These are phyloP conservation scores for Collybia sordida DNA, from an alignment of 768 basidiomycete genomes.

Conservation along the genomic window DNA sequence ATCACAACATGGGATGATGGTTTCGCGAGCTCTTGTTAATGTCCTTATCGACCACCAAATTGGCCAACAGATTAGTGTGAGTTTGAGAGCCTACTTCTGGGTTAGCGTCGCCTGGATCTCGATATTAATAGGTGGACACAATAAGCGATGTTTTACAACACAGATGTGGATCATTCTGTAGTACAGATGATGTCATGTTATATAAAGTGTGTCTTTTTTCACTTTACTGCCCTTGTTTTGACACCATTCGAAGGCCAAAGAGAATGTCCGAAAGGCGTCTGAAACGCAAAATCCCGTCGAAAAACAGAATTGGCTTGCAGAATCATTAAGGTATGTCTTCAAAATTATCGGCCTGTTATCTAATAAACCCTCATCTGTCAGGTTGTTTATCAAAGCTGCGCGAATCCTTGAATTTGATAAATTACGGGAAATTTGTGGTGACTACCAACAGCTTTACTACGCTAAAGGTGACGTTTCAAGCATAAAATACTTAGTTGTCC, in stretches of 20 bases:
- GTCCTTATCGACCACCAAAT: conserved; percentile 98
- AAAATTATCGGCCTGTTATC: not conserved
- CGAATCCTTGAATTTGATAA: conserved; percentile 82
- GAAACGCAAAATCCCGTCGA: conserved; percentile 76
- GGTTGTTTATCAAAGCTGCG: conserved; percentile 87
- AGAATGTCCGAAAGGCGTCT: conserved; percentile 88
- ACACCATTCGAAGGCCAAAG: conserved; percentile 68
- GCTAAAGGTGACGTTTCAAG: conserved; percentile 61
- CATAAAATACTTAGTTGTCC: not conserved
- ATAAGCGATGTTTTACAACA: conserved; percentile 94
- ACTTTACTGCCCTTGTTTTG: not conserved
- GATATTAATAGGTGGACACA: conserved; percentile 77
- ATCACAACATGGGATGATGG: conserved; percentile 79
- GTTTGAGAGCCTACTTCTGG: conserved; percentile 23
- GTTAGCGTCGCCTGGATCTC: conserved; percentile 6
- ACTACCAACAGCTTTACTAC: conserved; percentile 84
- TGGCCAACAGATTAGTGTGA: conserved; percentile 90
- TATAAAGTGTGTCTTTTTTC: conserved; percentile 71
- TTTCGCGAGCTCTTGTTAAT: conserved; percentile 88
- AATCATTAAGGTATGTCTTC: conserved; percentile 71
- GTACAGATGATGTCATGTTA: conserved; percentile 95
- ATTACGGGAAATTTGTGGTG: conserved; percentile 82
- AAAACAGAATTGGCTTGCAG: conserved; percentile 75
- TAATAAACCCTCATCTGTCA: conserved; percentile 25
- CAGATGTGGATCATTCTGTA: conserved; percentile 96